Evolutionary conservation across 108 stramenopile species (phyloP), one percentile per base, ranked within the genome.

Genomic region (Cylindrotheca closterium): DNA sequence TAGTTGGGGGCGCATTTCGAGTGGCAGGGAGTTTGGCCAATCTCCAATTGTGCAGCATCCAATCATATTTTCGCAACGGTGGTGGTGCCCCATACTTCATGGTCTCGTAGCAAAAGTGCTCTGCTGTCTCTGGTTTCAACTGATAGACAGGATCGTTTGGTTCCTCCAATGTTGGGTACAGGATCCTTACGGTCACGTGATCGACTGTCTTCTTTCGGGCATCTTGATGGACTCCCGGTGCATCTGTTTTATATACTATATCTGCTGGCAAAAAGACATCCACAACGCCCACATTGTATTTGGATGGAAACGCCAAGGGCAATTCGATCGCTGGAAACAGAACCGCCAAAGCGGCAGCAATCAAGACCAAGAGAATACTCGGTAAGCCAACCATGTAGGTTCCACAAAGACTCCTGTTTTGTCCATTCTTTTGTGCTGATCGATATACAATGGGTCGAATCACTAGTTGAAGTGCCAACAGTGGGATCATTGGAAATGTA

Each of bases 81-180:
- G 67, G 57, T n/a, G 82, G 82, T 27, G 82, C 82, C 8, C 61
- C 74, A 37, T 48, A 50, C 21, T 52, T 54, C 75, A 87, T 82
- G 8, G 59, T 65, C 55, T 79, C 55, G 25, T 73, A 51, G 24
- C 79, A 83, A 30, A 74, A 74, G 24, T 27, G 58, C n/a, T 26
- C 31, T 23, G 70, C 71, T 2, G 37, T 58, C 1, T 31, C 27
- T 26, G 70, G 75, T 23, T 66, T 46, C 0, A 80, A 51, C 31
- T 78, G 78, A 19, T 77, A 68, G 15, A 71, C 65, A 3, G 45
- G 23, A 19, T 33, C 52, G n/a, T 27, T 15, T 18, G 71, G 31
- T 30, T 61, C 61, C 4, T 77, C 77, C 45, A 61, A 12, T 32
- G 86, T 80, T 0, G 86, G 86, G 57, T 83, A 87, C 4, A 87